phyloP scores from a whole-genome alignment of 495 filamentous ascomycete species.

The Amorphotheca resinae region DNA sequence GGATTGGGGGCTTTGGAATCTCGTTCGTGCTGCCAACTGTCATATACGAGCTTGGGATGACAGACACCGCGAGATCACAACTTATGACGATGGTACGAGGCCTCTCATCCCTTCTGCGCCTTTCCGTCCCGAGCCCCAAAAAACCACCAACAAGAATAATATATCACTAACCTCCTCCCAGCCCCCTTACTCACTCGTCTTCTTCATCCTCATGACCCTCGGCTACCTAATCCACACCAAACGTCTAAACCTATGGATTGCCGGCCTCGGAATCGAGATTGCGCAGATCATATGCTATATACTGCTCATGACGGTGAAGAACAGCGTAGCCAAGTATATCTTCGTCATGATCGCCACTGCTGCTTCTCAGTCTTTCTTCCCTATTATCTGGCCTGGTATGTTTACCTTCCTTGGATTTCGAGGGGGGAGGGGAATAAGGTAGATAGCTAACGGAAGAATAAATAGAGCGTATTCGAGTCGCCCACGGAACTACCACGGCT shows the following conservation, averaged over 20 bases:
- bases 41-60: conserved; percentile 32
- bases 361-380: conserved; percentile 29
- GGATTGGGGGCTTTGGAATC: conserved; percentile 32
- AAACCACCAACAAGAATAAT: too few species aligned
- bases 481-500: conserved; percentile 28
- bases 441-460: too few species aligned
- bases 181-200: conserved; percentile 30
- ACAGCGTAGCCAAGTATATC: conserved; percentile 28
- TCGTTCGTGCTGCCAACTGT: conserved; percentile 31
- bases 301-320: conserved; percentile 29
- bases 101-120: background rate
- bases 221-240: conserved; percentile 27
- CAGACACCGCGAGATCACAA: conserved; percentile 27
- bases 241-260: conserved; percentile 28
- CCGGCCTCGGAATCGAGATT: conserved; percentile 28
- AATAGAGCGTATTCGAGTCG: conserved; percentile 31
- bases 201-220: conserved; percentile 28
- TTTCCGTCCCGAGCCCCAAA: conserved; percentile 3
- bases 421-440: too few species aligned
- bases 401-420: too few species aligned
- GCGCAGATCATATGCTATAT: conserved; percentile 35
- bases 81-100: conserved; percentile 32
- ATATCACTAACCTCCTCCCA: too few species aligned
- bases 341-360: conserved; percentile 29
- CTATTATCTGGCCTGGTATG: conserved; percentile 36